Evolutionary conservation across 352 stramenopile genomes (phyloP), one percentile per base, ranked within the genome.

Genomic region (Phytophthora ohioensis): DNA sequence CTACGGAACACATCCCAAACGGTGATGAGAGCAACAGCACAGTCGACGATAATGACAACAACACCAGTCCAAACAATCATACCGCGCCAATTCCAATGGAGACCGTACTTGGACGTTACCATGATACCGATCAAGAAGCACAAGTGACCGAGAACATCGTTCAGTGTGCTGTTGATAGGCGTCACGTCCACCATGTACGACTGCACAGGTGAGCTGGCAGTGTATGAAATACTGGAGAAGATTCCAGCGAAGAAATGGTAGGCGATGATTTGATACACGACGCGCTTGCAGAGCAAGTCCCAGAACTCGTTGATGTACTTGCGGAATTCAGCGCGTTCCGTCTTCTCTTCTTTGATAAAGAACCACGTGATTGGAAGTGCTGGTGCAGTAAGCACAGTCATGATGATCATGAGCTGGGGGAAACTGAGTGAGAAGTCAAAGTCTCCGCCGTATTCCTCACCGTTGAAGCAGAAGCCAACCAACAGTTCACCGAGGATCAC

Each of bases 161-260:
- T 61, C 6, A 67, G 31, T 9, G 59, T 67, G 41, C 59, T 67
- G 49, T 67, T 67, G 31, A 67, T 67, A 4, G 59, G 48, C 38
- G 48, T 60, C 38, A 67, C 59, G 6, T 59, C 49, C 31, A 67
- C 59, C 59, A 67, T 59, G 51, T 67, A 60, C 30, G 48, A 60
- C 27, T 67, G 59, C 27, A 61, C 59, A 0, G 59, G 59, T 4
- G 38, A 54, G 41, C 59, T 67, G 8, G 59, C 39, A 0, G 59
- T 61, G 59, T 67, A 67, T 11, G 59, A 61, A 12, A 61, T 61
- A 30, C 59, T 67, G 3, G 49, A 60, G 17, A 67, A 54, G 31
- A 67, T 71, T 4, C 62, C 49, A 15, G 57, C 57, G 17, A 75
- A 67, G 52, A 76, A 74, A 32, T 49, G 47, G 34, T 73, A 68